These are phyloP conservation scores for Tolypocladium ovalisporum DNA, from an alignment of 2,329 filamentous ascomycete genomes.

Conservation along the genomic window DNA sequence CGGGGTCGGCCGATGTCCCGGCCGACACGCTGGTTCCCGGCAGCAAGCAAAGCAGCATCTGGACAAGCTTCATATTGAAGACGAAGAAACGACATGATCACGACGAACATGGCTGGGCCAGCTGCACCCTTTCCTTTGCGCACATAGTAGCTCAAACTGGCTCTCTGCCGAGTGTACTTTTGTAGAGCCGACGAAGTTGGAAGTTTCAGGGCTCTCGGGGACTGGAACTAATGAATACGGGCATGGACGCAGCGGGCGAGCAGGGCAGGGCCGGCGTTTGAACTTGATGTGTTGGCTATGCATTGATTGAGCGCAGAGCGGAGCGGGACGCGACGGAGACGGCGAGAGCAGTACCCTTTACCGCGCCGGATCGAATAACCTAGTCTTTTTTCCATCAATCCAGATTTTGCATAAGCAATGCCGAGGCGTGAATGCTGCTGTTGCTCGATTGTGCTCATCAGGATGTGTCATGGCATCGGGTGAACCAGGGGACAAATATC, in stretches of 20 bases:
- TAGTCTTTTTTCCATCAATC: not conserved
- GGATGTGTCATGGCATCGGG: not conserved
- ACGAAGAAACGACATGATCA: slow-evolving; percentile 8
- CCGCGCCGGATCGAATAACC: not conserved
- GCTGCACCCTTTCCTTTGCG: slow-evolving; percentile 2
- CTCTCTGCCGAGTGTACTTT: not conserved
- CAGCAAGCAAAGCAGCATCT: not conserved
- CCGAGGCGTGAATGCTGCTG: too few relatives aligned
- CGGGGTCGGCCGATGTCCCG: not conserved
- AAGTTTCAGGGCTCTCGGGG: not conserved
- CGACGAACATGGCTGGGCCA: slow-evolving; percentile 5
- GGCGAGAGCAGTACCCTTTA: not conserved
- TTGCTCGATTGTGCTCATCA: not conserved
- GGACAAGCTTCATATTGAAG: not conserved
- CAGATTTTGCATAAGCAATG: not conserved
- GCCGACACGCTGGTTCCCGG: not conserved
- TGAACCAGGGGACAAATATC: not conserved
- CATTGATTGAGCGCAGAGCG: not conserved
- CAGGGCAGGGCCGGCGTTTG: not conserved
- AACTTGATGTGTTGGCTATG: not conserved
- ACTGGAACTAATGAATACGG: not conserved
- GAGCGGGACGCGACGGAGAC: not conserved
- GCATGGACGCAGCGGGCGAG: not conserved
- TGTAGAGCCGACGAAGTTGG: not conserved
- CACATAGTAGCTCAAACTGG: not conserved